Percentiles rank a stretch among this genome's conserved stretches.
Conservation (phyloP, 140 eudicot species). For the Erigeron philadelphicus region DNA sequence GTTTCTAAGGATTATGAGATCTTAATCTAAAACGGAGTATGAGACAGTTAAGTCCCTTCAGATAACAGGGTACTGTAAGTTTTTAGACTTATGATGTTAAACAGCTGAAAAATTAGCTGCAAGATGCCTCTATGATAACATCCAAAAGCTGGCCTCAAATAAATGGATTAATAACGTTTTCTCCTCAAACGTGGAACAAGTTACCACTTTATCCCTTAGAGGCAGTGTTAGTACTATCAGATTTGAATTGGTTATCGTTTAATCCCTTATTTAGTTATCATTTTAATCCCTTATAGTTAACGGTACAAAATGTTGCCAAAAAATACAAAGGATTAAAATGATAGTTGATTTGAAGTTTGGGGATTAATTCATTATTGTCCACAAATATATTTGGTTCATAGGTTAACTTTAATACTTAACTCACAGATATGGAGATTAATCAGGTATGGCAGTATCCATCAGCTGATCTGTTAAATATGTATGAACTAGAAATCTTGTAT, state of each 20-base stretch:
- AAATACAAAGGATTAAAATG: too few relatives aligned
- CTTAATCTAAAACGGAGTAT: neutral
- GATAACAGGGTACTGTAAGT: neutral
- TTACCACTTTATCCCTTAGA: too few relatives aligned
- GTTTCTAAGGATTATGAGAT: neutral
- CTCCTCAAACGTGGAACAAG: too few relatives aligned
- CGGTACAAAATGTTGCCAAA: too few relatives aligned
- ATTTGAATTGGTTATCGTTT: too few relatives aligned
- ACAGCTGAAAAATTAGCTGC: neutral
- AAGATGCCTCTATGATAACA: neutral
- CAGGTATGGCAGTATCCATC: neutral
- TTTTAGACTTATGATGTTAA: conserved; percentile 5
- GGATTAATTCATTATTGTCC: too few relatives aligned
- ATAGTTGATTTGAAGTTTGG: too few relatives aligned
- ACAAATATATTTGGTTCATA: too few relatives aligned
- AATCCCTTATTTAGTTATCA: too few relatives aligned
- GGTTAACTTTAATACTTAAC: neutral
- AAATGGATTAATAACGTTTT: too few relatives aligned
- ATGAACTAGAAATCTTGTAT: neutral
- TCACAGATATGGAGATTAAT: neutral
- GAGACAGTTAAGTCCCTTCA: neutral
- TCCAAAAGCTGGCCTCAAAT: conserved; percentile 5
- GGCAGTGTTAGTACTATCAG: too few relatives aligned
- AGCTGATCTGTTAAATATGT: conserved; percentile 17
- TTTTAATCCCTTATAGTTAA: too few relatives aligned